Base-by-base conservation (phyloP, 1,284 basidiomycete species). In the Phellopilus nigrolimitatus region DNA sequence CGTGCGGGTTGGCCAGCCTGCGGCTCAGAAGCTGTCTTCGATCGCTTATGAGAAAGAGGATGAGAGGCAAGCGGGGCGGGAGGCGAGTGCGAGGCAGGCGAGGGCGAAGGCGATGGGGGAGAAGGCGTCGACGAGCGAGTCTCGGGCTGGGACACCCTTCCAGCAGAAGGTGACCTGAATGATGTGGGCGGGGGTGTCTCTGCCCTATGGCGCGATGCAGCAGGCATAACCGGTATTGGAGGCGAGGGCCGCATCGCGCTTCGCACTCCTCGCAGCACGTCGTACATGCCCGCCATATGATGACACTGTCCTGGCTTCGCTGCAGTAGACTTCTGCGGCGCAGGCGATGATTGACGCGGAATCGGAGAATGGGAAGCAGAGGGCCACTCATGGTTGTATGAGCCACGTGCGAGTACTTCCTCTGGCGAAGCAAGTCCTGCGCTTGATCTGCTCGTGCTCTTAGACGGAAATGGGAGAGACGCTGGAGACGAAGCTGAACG, bases 351-450 rank as follows among this genome's bases (percentile, higher is more conserved):
- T 17, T 7, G 44, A 30, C 19, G 44, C 28, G 21, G 44, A 46
- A 46, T 27, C 19, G n/a, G 46, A 47, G 15, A 17, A 3, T 31
- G 34, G 17, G 30, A n/a, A 38, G 50, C 24, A 33, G 25, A 38
- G 13, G 42, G 22, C 53, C 53, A 54, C 28, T 54, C 48, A 21
- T 54, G 53, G 28, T 54, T 54, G 43, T 54, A 54, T n/a, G 53
- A 54, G 2, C 34, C 27, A 13, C 53, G 47, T 15, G 53, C 31
- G 7, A 54, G 39, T 9, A 54, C 53, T 28, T 54, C 53, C 22
- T 42, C 33, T 4, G 53, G 46, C 21, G 53, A 36, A 13, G 53
- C 53, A 19, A 47, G 27, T 22, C 39, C 12, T 10, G 34, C 30
- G 30, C 38, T 40, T 17, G 49, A 40, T 15, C 41, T 19, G 19